Percentiles rank a stretch among this genome's conserved stretches.
These are phyloP conservation scores for Rosa multiflora DNA, from an alignment of 306 rosid genomes.

Conservation along the genomic window DNA sequence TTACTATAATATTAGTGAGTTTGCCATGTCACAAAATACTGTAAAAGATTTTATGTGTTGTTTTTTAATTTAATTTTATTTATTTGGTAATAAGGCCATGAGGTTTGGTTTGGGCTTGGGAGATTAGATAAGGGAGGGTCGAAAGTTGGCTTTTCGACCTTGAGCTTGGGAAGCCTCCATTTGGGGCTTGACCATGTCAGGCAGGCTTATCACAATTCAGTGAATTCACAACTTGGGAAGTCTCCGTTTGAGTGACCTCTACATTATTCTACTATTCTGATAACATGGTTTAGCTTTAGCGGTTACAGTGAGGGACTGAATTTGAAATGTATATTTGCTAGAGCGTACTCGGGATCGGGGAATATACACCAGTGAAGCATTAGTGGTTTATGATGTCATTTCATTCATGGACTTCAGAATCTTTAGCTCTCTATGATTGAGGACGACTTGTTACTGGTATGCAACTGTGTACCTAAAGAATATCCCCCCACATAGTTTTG, in stretches of 20 bases:
- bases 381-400: constrained; percentile 6
- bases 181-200: constrained; percentile 1
- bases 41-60: rapidly evolving
- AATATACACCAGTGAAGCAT: neutral
- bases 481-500: neutral
- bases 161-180: neutral
- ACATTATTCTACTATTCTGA: neutral
- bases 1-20: neutral
- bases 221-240: neutral
- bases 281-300: neutral
- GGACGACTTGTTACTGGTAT: neutral
- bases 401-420: neutral
- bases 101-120: neutral
- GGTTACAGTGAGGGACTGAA: neutral
- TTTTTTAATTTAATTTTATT: neutral
- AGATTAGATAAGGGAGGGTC: neutral
- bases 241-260: neutral
- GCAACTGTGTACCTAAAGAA: constrained; percentile 8
- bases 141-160: neutral
- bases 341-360: neutral
- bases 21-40: neutral
- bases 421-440: constrained; percentile 6
- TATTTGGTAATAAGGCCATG: neutral
- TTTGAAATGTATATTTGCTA: neutral
- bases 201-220: constrained; percentile 12